phyloP scores from a whole-genome alignment of 2,329 filamentous ascomycete species.

The Berkeleyomyces basicola region DNA sequence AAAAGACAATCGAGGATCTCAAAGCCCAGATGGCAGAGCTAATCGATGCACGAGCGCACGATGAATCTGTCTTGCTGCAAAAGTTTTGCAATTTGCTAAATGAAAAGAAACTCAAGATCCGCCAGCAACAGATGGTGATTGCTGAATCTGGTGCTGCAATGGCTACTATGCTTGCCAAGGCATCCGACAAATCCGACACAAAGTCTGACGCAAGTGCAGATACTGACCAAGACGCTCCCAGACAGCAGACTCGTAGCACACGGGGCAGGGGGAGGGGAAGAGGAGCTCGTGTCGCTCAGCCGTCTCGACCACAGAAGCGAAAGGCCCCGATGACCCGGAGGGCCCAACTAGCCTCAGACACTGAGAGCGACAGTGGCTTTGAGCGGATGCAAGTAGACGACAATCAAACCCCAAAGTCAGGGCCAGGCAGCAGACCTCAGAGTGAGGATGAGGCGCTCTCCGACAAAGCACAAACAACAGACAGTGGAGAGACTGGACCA shows the following conservation, averaged over 20 bases:
- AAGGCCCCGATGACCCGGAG: constrained; percentile 26
- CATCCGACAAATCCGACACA: not conserved
- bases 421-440: constrained; percentile 15
- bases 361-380: constrained; percentile 19
- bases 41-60: constrained; percentile 44
- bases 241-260: not conserved
- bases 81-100: constrained; percentile 59
- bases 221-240: not conserved
- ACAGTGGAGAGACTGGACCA: constrained; percentile 26
- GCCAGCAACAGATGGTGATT: constrained; percentile 42
- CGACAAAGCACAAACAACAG: constrained; percentile 23
- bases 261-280: not conserved
- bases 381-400: constrained; percentile 36
- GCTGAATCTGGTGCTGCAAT: not conserved
- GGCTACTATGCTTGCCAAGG: not conserved
- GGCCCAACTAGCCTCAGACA: constrained; percentile 27
- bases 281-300: constrained; percentile 14
- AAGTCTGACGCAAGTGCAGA: not conserved
- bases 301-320: constrained; percentile 32
- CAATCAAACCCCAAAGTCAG: not conserved
- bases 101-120: constrained; percentile 65
- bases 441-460: constrained; percentile 16
- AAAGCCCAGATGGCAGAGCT: constrained; percentile 49
- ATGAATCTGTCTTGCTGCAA: constrained; percentile 48
- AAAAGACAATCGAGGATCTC: constrained; percentile 40